phyloP scores from a whole-genome alignment of 306 rosid genomes.

The Prunus salicina region DNA sequence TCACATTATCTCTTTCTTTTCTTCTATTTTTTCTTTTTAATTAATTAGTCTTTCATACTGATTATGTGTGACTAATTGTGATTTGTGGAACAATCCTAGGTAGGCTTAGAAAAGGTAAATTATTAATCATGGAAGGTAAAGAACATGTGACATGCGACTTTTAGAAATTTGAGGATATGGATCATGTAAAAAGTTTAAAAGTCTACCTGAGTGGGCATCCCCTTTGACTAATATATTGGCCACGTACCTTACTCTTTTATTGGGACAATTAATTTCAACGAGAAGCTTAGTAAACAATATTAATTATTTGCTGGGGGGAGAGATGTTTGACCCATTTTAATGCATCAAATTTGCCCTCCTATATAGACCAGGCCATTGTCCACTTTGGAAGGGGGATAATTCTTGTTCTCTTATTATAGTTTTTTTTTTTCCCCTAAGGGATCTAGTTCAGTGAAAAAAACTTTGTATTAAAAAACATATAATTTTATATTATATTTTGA shows the following conservation, averaged over 20 bases:
- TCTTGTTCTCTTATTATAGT: background rate
- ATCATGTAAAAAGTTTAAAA: conserved; percentile 15
- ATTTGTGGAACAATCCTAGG: conserved; percentile 7
- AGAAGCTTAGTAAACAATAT: conserved; percentile 14
- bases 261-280: conserved; percentile 20
- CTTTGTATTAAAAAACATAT: no score
- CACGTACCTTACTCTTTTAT: background rate
- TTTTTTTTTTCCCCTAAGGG: background rate
- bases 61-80: conserved; percentile 19
- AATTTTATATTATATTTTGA: no score
- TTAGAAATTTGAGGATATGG: conserved; percentile 18
- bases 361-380: conserved; percentile 4
- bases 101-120: background rate
- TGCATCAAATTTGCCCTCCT: conserved; percentile 9
- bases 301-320: background rate
- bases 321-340: background rate
- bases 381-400: background rate
- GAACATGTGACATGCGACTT: conserved; percentile 32
- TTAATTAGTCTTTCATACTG: conserved; percentile 11
- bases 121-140: conserved; percentile 31
- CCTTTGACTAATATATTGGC: conserved; percentile 36
- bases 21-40: background rate
- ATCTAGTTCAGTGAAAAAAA: no score
- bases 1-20: no score
- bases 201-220: conserved; percentile 49